Conservation (phyloP, 176 grass and related monocot species). For the Dactylis glomerata region DNA sequence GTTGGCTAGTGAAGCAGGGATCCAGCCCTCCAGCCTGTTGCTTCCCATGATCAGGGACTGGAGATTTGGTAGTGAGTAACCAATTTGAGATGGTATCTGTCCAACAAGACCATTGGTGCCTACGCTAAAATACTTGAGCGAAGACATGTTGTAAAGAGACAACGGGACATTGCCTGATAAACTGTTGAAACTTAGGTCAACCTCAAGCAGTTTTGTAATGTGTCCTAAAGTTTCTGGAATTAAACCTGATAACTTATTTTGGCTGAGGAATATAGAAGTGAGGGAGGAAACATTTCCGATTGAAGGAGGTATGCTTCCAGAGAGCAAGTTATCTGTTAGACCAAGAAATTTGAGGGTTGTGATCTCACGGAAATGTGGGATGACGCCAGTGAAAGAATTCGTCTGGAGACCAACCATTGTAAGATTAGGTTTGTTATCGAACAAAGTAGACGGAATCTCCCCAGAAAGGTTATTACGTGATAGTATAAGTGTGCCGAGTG, state of each 20-base stretch:
- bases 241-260: conserved; percentile 15
- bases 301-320: conserved; percentile 25
- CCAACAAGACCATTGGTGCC: conserved; percentile 30
- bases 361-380: neutral
- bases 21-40: neutral
- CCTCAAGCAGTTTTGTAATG: neutral
- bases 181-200: conserved; percentile 22
- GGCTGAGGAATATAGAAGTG: neutral
- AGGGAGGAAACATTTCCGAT: conserved; percentile 28
- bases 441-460: neutral
- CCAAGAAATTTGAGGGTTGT: neutral
- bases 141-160: conserved; percentile 6
- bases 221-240: conserved; percentile 17
- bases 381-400: conserved; percentile 14
- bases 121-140: neutral
- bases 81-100: neutral
- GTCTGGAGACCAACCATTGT: neutral
- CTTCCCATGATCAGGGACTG: neutral
- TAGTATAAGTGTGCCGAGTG: neutral
- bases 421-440: neutral
- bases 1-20: conserved; percentile 22
- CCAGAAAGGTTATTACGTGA: conserved; percentile 5
- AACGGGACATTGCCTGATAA: conserved; percentile 4
- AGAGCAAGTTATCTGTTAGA: conserved; percentile 12
- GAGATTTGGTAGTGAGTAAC: neutral